Evolutionary conservation across 1,284 basidiomycete species (phyloP).

Genomic region (Ustilago curta): DNA sequence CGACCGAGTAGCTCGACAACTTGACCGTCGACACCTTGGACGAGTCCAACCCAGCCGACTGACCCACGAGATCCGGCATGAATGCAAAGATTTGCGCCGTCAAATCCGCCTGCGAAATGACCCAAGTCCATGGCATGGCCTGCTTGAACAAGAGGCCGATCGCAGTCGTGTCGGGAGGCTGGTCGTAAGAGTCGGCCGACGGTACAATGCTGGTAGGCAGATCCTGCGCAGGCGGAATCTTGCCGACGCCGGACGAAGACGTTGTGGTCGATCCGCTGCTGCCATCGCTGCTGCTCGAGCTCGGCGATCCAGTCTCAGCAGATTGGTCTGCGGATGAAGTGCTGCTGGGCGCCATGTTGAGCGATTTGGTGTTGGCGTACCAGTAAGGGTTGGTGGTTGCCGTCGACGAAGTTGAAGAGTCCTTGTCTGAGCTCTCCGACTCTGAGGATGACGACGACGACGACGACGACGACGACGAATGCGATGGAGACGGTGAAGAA

Average conservation of each 20-base stretch:
- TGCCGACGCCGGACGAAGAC: background rate
- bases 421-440: constrained; percentile 12
- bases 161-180: constrained; percentile 47
- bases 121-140: constrained; percentile 61
- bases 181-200: constrained; percentile 33
- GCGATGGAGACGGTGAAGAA: background rate
- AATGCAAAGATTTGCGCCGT: constrained; percentile 67
- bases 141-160: constrained; percentile 61
- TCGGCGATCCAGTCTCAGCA: constrained; percentile 18
- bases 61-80: constrained; percentile 61
- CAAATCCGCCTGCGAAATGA: constrained; percentile 59
- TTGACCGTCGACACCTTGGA: constrained; percentile 55
- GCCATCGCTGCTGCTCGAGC: constrained; percentile 10
- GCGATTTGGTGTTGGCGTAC: constrained; percentile 52
- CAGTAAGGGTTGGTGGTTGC: constrained; percentile 48
- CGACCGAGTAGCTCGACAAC: constrained; percentile 48
- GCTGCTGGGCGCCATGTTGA: constrained; percentile 39
- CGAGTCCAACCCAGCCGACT: constrained; percentile 31
- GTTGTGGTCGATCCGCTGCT: constrained; percentile 19
- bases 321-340: constrained; percentile 12
- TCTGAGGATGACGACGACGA: too few relatives aligned
- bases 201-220: constrained; percentile 54
- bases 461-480: constrained; percentile 9
- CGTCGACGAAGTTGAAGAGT: constrained; percentile 16
- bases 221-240: constrained; percentile 12